These are phyloP conservation scores for Pyrenochaeta sp. DNA, from an alignment of 2,329 filamentous ascomycete genomes.

Conservation along the genomic window DNA sequence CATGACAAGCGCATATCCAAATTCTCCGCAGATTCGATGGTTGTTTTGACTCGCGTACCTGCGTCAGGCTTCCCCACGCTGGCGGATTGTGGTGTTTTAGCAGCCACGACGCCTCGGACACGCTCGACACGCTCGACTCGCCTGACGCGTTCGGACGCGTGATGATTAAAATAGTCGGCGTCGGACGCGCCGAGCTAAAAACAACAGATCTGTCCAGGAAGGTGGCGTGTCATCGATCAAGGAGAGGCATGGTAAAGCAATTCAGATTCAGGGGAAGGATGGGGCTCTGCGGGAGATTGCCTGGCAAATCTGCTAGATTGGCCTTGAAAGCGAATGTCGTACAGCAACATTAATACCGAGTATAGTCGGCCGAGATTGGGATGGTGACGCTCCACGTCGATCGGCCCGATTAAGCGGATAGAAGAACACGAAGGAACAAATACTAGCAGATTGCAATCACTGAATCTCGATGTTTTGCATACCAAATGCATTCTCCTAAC, in stretches of 20 bases:
- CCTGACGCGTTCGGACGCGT: background rate
- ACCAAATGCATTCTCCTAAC: conserved; percentile 4
- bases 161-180: background rate
- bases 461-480: background rate
- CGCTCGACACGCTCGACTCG: background rate
- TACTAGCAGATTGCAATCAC: conserved; percentile 3
- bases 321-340: conserved; percentile 3
- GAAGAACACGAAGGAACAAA: conserved; percentile 3
- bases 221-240: background rate
- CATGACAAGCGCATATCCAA: background rate
- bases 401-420: conserved; percentile 13
- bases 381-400: conserved; percentile 3
- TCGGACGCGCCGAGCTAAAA: background rate
- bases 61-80: background rate
- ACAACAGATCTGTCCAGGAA: background rate
- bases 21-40: conserved; percentile 5
- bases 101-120: background rate
- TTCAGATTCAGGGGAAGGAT: background rate
- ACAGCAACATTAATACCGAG: conserved; percentile 4
- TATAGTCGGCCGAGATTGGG: conserved; percentile 5
- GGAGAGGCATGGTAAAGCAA: background rate
- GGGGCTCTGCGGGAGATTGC: conserved; percentile 14
- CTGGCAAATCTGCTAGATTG: conserved; percentile 1
- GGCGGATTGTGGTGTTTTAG: background rate
- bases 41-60: conserved; percentile 11